Evolutionary conservation across 2,329 filamentous ascomycete species (phyloP).

Genomic region (Aureobasidium sp.): DNA sequence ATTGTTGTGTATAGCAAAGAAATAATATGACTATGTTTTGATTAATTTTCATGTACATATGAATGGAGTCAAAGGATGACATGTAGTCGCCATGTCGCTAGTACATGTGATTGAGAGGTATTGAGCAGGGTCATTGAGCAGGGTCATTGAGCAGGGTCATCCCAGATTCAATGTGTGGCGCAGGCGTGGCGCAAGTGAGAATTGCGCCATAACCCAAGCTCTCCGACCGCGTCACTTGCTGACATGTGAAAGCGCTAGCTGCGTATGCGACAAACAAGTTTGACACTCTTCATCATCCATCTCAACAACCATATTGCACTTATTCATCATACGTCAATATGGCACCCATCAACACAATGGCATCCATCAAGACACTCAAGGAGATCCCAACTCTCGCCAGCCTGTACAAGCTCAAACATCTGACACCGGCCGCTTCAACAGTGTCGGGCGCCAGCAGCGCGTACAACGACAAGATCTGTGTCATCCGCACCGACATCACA

Average conservation of each 20-base stretch:
- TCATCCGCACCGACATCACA: slow-evolving; percentile 75
- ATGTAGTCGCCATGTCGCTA: too few relatives aligned
- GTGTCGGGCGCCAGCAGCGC: slow-evolving; percentile 34
- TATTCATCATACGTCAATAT: slow-evolving; percentile 11
- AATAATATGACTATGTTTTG: too few relatives aligned
- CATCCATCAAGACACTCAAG: slow-evolving; percentile 31
- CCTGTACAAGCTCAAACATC: slow-evolving; percentile 54
- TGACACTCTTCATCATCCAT: neutral
- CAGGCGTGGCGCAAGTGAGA: neutral
- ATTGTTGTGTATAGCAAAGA: too few relatives aligned
- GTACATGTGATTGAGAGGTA: too few relatives aligned
- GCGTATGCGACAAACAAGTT: neutral
- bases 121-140: too few relatives aligned
- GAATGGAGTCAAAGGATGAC: too few relatives aligned
- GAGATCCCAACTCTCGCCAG: slow-evolving; percentile 55
- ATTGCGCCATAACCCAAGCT: neutral
- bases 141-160: too few relatives aligned
- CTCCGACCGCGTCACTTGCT: neutral
- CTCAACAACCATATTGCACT: neutral
- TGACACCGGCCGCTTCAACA: slow-evolving; percentile 26
- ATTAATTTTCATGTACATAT: too few relatives aligned
- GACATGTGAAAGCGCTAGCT: neutral
- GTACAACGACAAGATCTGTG: slow-evolving; percentile 61
- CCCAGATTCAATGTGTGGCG: neutral
- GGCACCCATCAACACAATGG: slow-evolving; percentile 23